A percentile compares a stretch with the other conserved stretches of the same genome.
Conservation (phyloP, 208 protist genomes). For the Trichomonas vaginalis region DNA sequence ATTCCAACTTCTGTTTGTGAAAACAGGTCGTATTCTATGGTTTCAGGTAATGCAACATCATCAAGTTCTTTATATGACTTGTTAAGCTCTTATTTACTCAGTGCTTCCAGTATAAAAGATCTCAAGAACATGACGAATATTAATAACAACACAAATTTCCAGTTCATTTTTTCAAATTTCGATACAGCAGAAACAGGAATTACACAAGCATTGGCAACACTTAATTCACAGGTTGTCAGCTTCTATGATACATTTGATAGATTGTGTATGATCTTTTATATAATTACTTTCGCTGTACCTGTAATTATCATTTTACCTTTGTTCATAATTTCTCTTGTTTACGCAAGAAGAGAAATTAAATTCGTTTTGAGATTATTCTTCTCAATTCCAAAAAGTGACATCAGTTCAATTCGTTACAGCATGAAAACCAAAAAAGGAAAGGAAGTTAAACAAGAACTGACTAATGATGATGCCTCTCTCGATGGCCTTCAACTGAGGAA, state of each 20-base stretch:
- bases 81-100: neutral
- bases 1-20: neutral
- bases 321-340: neutral
- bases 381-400: neutral
- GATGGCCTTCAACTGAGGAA: neutral
- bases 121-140: neutral
- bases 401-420: neutral
- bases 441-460: neutral
- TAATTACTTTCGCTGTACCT: neutral
- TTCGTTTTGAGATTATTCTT: neutral
- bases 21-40: neutral
- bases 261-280: neutral
- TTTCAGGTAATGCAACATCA: neutral
- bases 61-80: neutral
- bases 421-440: neutral
- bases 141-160: neutral
- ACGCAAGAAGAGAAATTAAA: neutral
- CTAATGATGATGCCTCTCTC: neutral
- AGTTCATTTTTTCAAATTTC: neutral
- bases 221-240: neutral
- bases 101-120: neutral
- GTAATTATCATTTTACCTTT: neutral
- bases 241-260: neutral
- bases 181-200: neutral
- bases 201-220: neutral